Percentiles rank a stretch among this genome's conserved stretches.
phyloP scores from a whole-genome alignment of 257 asterid species.

The Plantago elongata region DNA sequence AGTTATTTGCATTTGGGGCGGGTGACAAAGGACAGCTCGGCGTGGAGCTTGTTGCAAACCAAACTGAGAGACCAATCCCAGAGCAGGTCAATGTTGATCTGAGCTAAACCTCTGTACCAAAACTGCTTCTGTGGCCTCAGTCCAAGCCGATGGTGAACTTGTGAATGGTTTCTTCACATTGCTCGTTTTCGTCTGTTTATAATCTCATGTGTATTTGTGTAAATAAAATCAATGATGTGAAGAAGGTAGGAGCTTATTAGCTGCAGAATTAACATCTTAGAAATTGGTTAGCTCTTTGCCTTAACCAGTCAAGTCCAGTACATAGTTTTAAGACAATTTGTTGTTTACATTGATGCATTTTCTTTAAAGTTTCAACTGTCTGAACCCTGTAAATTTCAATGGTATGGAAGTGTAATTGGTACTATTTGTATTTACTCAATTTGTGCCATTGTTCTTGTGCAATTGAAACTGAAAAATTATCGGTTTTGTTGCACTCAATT shows the following conservation, averaged over 20 bases:
- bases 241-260: conserved; percentile 30
- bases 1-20: conserved; percentile 89
- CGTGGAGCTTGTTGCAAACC: conserved; percentile 55
- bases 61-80: conserved; percentile 77
- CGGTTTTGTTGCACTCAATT: no score
- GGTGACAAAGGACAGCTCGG: conserved; percentile 99
- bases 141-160: neutral
- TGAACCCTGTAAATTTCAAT: conserved; percentile 6
- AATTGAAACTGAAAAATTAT: no score
- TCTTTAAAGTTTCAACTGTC: conserved; percentile 10
- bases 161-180: conserved; percentile 1
- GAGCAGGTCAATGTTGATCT: conserved; percentile 74
- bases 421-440: neutral
- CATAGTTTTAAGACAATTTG: conserved; percentile 22
- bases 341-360: conserved; percentile 24
- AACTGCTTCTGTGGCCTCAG: neutral
- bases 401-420: conserved; percentile 1
- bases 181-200: conserved; percentile 24
- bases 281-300: conserved; percentile 39
- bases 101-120: conserved; percentile 24
- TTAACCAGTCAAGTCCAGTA: conserved; percentile 21
- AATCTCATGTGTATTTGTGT: conserved; percentile 32
- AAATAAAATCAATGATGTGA: conserved; percentile 46
- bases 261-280: conserved; percentile 35
- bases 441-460: no score